Conservation (phyloP, 176 grass and related monocot genomes). For the Musa troglodytarum region DNA sequence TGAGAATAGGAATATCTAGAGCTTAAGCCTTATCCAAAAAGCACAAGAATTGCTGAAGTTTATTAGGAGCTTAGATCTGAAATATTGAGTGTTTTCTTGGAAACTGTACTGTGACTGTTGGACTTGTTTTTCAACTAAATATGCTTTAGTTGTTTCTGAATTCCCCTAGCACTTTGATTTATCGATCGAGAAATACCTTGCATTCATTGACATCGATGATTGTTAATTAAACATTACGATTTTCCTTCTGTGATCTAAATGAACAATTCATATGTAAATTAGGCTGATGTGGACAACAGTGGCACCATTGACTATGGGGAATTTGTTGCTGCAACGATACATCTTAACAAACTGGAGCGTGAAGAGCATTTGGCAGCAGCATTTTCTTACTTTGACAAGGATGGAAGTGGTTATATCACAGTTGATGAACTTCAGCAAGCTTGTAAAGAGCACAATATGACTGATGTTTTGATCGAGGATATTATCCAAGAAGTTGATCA, state of each 20-base stretch:
- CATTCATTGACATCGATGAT: no score
- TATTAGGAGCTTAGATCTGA: not conserved
- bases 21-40: no score
- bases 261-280: constrained; percentile 1
- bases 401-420: constrained; percentile 34
- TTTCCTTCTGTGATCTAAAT: not conserved
- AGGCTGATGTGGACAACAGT: constrained; percentile 48
- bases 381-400: constrained; percentile 40
- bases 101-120: not conserved
- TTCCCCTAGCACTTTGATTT: not conserved
- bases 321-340: constrained; percentile 61
- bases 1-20: no score
- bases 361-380: constrained; percentile 59
- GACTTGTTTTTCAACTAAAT: not conserved
- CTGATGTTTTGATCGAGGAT: constrained; percentile 48
- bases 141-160: not conserved
- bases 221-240: not conserved
- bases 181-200: no score
- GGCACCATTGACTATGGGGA: constrained; percentile 72
- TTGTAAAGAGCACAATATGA: constrained; percentile 68
- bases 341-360: constrained; percentile 65
- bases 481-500: constrained; percentile 72
- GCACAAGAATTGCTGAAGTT: no score
- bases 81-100: not conserved
- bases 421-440: constrained; percentile 74